These are phyloP conservation scores for Wallemia ichthyophaga DNA, from an alignment of 1,284 basidiomycete species.

Conservation along the genomic window DNA sequence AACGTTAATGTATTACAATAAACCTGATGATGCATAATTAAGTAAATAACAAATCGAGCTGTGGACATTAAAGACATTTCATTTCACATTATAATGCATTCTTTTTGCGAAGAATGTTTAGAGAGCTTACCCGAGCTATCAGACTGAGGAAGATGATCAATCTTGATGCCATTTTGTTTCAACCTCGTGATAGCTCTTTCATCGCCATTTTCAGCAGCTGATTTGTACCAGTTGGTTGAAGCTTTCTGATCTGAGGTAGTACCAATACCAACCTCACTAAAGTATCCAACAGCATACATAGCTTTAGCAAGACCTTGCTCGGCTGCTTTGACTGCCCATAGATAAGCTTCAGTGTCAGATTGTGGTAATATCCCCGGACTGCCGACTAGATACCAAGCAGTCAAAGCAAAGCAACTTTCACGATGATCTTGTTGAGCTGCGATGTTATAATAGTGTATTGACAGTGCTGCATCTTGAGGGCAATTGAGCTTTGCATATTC, in stretches of 20 bases:
- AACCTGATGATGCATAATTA: background rate
- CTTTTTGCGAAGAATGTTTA: conserved; percentile 20
- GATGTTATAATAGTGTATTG: conserved; percentile 97
- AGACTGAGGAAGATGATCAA: conserved; percentile 14
- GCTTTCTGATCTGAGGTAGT: conserved; percentile 31
- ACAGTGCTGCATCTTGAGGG: conserved; percentile 84
- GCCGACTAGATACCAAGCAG: conserved; percentile 96
- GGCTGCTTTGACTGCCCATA: conserved; percentile 76
- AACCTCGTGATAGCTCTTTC: conserved; percentile 69
- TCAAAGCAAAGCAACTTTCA: conserved; percentile 90
- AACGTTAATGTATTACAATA: background rate
- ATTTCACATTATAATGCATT: conserved; percentile 49
- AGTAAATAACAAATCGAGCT: background rate
- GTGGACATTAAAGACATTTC: background rate
- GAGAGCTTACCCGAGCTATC: conserved; percentile 8
- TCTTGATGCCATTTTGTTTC: conserved; percentile 22
- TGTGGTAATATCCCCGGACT: conserved; percentile 90
- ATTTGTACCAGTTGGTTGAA: conserved; percentile 55
- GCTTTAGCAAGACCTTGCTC: conserved; percentile 70
- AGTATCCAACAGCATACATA: conserved; percentile 92
- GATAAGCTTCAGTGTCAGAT: conserved; percentile 84
- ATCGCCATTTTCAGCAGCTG: conserved; percentile 75
- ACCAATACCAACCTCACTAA: conserved; percentile 65
- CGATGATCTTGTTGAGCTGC: conserved; percentile 89
- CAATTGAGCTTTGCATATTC: conserved; percentile 98